phyloP scores from a whole-genome alignment of 768 basidiomycete species.

The Leucogyrophana mollusca region DNA sequence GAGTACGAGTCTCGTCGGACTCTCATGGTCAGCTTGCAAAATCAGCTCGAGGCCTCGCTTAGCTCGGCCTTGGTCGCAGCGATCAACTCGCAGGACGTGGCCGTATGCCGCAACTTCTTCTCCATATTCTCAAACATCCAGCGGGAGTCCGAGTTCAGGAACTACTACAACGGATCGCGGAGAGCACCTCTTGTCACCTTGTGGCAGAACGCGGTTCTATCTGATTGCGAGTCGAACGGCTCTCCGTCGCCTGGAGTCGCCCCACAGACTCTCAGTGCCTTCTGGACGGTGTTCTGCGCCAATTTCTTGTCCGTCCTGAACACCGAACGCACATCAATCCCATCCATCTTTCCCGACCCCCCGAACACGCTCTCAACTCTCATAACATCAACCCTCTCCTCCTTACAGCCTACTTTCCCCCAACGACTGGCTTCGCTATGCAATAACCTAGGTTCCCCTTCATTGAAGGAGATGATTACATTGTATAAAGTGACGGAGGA shows the following conservation, averaged over 20 bases:
- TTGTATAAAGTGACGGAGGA: slow-evolving; percentile 78
- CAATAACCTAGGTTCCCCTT: slow-evolving; percentile 59
- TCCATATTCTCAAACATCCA: slow-evolving; percentile 89
- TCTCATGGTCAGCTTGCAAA: slow-evolving; percentile 89
- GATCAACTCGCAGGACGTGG: slow-evolving; percentile 75
- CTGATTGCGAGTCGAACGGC: slow-evolving; percentile 13
- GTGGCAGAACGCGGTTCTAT: slow-evolving; percentile 66
- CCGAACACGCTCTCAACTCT: slow-evolving; percentile 73
- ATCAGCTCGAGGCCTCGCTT: slow-evolving; percentile 90
- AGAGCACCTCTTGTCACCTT: slow-evolving; percentile 58
- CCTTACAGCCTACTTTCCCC: slow-evolving; percentile 77
- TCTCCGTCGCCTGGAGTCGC: slow-evolving; percentile 14
- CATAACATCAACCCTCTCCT: slow-evolving; percentile 76
- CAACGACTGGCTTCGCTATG: slow-evolving; percentile 74
- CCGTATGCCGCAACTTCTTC: slow-evolving; percentile 75
- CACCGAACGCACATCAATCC: slow-evolving; percentile 70
- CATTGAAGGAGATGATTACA: slow-evolving; percentile 69
- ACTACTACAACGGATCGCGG: slow-evolving; percentile 90
- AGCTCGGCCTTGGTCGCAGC: slow-evolving; percentile 89
- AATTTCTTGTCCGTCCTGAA: slow-evolving; percentile 64
- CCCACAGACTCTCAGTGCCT: slow-evolving; percentile 53
- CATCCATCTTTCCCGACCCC: slow-evolving; percentile 87
- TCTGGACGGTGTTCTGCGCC: slow-evolving; percentile 76
- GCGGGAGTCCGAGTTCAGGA: slow-evolving; percentile 87
- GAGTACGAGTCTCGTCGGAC: slow-evolving; percentile 86